phyloP scores from a whole-genome alignment of 73 alveolate species.

The Paramecium primaurelia region DNA sequence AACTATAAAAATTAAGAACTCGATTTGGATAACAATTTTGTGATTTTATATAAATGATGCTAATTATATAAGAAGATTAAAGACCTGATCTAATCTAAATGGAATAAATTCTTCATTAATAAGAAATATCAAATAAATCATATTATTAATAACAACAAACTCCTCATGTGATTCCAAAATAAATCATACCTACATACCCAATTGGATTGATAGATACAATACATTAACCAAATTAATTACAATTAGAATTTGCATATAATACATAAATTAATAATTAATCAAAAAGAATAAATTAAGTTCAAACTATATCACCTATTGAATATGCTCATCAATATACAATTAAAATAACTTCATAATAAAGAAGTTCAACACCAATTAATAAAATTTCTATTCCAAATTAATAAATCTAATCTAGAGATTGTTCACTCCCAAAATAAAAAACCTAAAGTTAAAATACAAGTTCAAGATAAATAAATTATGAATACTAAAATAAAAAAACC shows the following conservation, averaged over 20 bases:
- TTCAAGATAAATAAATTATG: neutral
- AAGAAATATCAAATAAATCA: neutral
- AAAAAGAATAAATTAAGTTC: neutral
- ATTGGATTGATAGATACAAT: neutral
- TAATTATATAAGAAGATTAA: neutral
- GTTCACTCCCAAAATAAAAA: neutral
- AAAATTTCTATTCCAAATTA: neutral
- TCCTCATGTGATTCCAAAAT: neutral
- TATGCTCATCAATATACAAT: slow-evolving; percentile 39
- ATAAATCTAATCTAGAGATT: neutral
- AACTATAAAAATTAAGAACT: neutral
- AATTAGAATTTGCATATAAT: neutral
- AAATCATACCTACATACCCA: neutral
- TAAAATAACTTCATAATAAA: neutral
- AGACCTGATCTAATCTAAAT: neutral
- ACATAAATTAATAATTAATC: neutral
- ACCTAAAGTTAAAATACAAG: neutral
- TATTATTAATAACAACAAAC: neutral
- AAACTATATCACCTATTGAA: neutral
- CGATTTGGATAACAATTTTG: neutral
- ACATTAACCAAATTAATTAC: neutral
- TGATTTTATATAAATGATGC: neutral
- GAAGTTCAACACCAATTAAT: neutral
- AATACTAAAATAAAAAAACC: neutral
- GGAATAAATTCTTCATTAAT: neutral